These are phyloP conservation scores for Shiraia bambusicola DNA, from an alignment of 2,329 filamentous ascomycete species.

Conservation along the genomic window DNA sequence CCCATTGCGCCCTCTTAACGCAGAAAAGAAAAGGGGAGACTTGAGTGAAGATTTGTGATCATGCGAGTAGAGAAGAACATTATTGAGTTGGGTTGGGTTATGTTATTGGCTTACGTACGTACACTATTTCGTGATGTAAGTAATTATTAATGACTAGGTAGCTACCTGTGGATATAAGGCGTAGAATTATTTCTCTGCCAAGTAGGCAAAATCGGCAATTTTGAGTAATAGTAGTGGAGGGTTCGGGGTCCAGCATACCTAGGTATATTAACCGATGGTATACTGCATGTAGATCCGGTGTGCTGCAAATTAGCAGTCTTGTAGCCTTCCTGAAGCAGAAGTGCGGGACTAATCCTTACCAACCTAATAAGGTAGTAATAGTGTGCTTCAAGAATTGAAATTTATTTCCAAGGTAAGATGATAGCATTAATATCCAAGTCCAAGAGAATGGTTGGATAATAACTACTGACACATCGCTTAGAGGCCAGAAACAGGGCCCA, in stretches of 20 bases:
- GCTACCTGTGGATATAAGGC: conserved; percentile 61
- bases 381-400: too few relatives aligned
- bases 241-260: conserved; percentile 60
- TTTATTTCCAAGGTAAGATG: too few relatives aligned
- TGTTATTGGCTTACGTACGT: too few relatives aligned
- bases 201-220: conserved; percentile 76
- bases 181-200: conserved; percentile 72
- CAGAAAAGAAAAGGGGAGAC: conserved; percentile 8
- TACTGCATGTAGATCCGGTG: too few relatives aligned
- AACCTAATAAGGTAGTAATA: too few relatives aligned
- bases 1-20: background rate
- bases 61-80: conserved; percentile 3
- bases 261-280: conserved; percentile 14
- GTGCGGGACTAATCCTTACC: too few relatives aligned
- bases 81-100: conserved; percentile 1
- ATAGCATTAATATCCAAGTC: too few relatives aligned
- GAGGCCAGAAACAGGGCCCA: too few relatives aligned
- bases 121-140: conserved; percentile 50
- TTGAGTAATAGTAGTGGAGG: conserved; percentile 72
- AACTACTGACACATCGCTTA: too few relatives aligned
- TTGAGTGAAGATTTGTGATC: conserved; percentile 10
- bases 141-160: conserved; percentile 69
- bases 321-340: too few relatives aligned
- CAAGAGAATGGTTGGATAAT: too few relatives aligned
- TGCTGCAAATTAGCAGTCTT: too few relatives aligned